These are phyloP conservation scores for Rostrohypoxylon terebratum DNA, from an alignment of 495 filamentous ascomycete genomes.

Conservation along the genomic window DNA sequence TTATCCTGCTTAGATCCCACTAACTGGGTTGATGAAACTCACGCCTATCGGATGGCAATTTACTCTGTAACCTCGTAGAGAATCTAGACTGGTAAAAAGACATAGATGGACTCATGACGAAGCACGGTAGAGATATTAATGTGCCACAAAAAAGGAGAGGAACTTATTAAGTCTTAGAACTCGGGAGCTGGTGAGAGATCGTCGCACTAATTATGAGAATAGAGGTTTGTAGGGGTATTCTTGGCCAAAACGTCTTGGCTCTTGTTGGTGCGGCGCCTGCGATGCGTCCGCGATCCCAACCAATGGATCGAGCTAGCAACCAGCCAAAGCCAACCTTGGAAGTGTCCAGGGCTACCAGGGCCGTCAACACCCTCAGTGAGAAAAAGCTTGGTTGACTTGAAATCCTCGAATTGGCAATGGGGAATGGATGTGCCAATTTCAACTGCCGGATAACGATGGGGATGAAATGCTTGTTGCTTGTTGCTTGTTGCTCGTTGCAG, in stretches of 20 bases:
- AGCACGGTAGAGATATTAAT: slow-evolving; percentile 1
- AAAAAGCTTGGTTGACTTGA: slow-evolving; percentile 36
- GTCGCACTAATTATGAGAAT: slow-evolving; percentile 29
- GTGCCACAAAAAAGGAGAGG: slow-evolving; percentile 10
- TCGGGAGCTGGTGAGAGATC: slow-evolving; percentile 8
- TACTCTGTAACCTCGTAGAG: slow-evolving; percentile 23
- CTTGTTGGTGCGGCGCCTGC: slow-evolving; percentile 34
- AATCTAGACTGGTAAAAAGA: background rate
- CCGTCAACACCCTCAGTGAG: slow-evolving; percentile 14
- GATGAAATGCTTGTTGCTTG: background rate
- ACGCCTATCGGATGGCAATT: slow-evolving; percentile 9
- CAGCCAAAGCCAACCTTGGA: slow-evolving; percentile 36
- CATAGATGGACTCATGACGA: background rate
- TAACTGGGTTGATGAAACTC: slow-evolving; percentile 32
- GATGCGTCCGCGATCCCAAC: slow-evolving; percentile 19
- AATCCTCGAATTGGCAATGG: slow-evolving; percentile 12
- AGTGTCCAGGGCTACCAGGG: slow-evolving; percentile 17
- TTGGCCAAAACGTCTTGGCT: slow-evolving; percentile 47
- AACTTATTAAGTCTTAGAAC: too few relatives aligned
- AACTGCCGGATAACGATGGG: slow-evolving; percentile 17
- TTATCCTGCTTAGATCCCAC: background rate
- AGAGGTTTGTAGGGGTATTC: slow-evolving; percentile 34
- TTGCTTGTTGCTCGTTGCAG: background rate
- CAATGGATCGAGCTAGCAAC: slow-evolving; percentile 24
- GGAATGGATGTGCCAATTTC: slow-evolving; percentile 9